Evolutionary conservation across 345 rosid species (phyloP), one percentile per base, ranked within the genome.

Genomic region (Euphorbia pulcherrima): DNA sequence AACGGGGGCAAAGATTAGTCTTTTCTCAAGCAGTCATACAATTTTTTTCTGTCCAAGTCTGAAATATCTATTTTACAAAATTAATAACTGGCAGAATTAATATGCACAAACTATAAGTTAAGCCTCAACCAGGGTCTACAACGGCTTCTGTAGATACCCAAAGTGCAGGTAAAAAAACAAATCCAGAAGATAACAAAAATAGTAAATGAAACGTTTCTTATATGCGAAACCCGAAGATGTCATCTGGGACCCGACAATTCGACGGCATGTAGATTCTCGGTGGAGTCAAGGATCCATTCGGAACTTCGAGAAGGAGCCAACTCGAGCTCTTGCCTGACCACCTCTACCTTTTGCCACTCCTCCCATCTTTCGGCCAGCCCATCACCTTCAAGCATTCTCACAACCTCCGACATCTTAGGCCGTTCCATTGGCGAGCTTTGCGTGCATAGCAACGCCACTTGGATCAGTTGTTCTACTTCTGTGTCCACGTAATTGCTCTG

Each of bases 361-460:
- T 74, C 77, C 77, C 77, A 74, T 68, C 73, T 68, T 23, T 74
- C 77, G 13, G 69, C 77, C 50, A 74, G 53, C 7, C 77, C 77
- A 50, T 74, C 77, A 21, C 77, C 73, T 56, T 74, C 77, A n/a
- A 74, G 77, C 77, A 74, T 74, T 56, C 77, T 74, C 65, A 74
- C 73, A 44, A 68, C 77, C 26, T 74, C 77, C 1, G 73, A 63
- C 77, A 74, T 74, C 77, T 74, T 74, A 56, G 77, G 77, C 52
- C 77, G 73, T 20, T 74, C 77, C 69, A 68, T 74, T 0, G 73
- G 77, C 26, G 77, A 74, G 69, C 77, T 46, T 56, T 74, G 77
- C 6, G 77, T 74, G 63, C 77, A 74, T 0, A 74, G 72, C 40
- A 74, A 35, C 2, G 77, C 77, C 12, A 74, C 77, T 61, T 74